A percentile compares a stretch with the other conserved stretches of the same genome.
phyloP scores from a whole-genome alignment of 2,329 filamentous ascomycete species.

The Fusarium brevicatenulatum region DNA sequence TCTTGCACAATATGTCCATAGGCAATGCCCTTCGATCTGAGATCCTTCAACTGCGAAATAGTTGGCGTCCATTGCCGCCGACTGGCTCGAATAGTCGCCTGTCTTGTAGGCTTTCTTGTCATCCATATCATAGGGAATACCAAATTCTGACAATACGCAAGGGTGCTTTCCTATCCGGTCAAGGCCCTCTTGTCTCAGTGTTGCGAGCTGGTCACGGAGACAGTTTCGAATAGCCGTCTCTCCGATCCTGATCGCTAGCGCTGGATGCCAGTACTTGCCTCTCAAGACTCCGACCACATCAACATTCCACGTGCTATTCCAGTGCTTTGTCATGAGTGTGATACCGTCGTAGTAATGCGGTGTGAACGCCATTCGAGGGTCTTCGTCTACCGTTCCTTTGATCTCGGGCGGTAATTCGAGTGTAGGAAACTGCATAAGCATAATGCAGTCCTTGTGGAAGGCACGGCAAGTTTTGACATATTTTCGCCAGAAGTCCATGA shows the following conservation, averaged over 20 bases:
- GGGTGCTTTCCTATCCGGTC: conserved; percentile 90
- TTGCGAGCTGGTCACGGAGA: conserved; percentile 85
- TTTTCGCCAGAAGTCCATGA: conserved; percentile 83
- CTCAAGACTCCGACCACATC: conserved; percentile 93
- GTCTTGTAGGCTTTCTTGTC: conserved; percentile 95
- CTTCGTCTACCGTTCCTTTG: conserved; percentile 88
- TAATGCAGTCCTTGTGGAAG: conserved; percentile 81
- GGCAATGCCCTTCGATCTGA: conserved; percentile 82
- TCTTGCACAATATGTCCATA: conserved; percentile 87
- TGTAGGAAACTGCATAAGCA: conserved; percentile 92
- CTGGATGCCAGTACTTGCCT: conserved; percentile 87
- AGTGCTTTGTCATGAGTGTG: conserved; percentile 97
- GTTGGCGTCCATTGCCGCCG: conserved; percentile 93
- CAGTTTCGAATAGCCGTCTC: conserved; percentile 95
- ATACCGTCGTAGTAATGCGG: conserved; percentile 98
- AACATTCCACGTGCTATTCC: conserved; percentile 97
- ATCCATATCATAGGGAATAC: conserved; percentile 99
- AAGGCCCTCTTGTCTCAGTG: conserved; percentile 85
- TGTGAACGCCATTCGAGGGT: conserved; percentile 89
- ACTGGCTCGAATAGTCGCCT: conserved; percentile 93
- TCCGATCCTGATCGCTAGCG: conserved; percentile 91
- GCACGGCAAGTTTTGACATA: conserved; percentile 79
- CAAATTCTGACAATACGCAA: conserved; percentile 92
- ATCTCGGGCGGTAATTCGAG: conserved; percentile 90
- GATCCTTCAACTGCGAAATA: conserved; percentile 91